These are phyloP conservation scores for Aureobasidium sp. DNA, from an alignment of 2,329 filamentous ascomycete species.

Conservation along the genomic window DNA sequence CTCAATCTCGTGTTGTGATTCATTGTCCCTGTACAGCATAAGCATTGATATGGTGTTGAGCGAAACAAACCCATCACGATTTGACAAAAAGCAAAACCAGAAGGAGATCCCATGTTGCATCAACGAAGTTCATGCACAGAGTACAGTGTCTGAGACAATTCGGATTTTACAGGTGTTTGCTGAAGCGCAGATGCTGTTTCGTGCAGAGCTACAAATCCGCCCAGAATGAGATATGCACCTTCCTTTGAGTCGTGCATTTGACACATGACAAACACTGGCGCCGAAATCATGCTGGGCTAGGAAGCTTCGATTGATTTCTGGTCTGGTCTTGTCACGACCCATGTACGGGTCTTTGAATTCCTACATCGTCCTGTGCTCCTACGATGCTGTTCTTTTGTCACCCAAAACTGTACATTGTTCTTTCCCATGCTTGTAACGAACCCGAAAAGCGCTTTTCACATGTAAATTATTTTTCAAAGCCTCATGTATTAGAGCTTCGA, in stretches of 20 bases:
- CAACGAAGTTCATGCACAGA: background rate
- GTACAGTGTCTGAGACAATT: background rate
- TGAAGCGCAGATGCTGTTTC: background rate
- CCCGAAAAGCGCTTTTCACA: background rate
- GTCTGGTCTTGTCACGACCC: background rate
- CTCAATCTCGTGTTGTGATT: background rate
- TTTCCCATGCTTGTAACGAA: background rate
- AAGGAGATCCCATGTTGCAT: too few relatives aligned
- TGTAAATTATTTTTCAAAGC: background rate
- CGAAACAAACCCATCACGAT: background rate
- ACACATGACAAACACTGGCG: background rate
- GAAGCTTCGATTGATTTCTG: background rate
- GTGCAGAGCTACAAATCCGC: background rate
- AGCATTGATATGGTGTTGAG: background rate
- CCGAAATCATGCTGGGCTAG: background rate
- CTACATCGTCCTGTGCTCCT: background rate
- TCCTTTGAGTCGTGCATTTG: background rate
- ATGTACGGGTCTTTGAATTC: background rate
- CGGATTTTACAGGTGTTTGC: background rate
- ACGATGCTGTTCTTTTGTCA: background rate
- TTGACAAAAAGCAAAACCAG: background rate
- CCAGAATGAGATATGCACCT: background rate
- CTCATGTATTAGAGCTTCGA: background rate
- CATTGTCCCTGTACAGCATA: background rate
- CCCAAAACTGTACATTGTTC: background rate